Evolutionary conservation across 495 filamentous ascomycete genomes (phyloP).

Genomic region (Penicillium robsamsonii): DNA sequence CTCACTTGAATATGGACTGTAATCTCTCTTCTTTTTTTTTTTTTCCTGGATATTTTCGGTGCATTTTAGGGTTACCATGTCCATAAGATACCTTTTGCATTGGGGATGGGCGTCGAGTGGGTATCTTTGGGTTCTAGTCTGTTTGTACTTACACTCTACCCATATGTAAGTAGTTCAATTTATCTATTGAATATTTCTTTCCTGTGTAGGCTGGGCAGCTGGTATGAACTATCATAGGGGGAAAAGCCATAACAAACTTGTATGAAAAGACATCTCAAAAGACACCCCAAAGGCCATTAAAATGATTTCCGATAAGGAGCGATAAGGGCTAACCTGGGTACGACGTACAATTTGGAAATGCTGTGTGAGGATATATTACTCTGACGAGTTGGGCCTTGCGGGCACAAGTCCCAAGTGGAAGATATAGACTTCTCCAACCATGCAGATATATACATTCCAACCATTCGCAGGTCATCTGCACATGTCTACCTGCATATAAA

Average conservation of each 20-base stretch:
- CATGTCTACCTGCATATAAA: background rate
- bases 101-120: conserved; percentile 10
- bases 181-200: background rate
- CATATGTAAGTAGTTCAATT: background rate
- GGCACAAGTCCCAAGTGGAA: background rate
- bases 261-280: too few relatives aligned
- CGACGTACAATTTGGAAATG: background rate
- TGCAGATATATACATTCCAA: background rate
- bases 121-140: background rate
- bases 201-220: background rate
- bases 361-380: background rate
- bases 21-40: conserved; percentile 1
- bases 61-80: background rate
- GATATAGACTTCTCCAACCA: background rate
- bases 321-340: background rate
- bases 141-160: background rate
- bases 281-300: background rate
- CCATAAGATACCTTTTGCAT: conserved; percentile 11
- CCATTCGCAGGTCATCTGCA: background rate
- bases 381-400: background rate
- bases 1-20: background rate
- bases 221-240: background rate
- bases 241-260: background rate
- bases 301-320: background rate
- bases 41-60: conserved; percentile 7